Conservation (phyloP, 768 basidiomycete genomes). For the Punctularia strigosozonata region DNA sequence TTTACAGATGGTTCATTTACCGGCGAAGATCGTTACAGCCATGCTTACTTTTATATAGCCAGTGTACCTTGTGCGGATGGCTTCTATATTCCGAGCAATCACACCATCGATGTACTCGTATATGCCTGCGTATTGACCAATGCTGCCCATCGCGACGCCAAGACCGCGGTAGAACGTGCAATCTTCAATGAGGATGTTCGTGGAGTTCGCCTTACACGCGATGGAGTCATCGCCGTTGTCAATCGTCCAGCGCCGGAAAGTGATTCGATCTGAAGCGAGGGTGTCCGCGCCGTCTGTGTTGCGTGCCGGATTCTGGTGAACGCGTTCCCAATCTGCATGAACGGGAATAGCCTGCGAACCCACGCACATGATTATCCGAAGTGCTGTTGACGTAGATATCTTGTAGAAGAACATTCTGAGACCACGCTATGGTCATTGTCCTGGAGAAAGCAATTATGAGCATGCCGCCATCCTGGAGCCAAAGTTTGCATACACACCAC, state of each 20-base stretch:
- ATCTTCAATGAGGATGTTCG: constrained; percentile 28
- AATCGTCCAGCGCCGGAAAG: constrained; percentile 25
- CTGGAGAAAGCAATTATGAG: too few relatives aligned
- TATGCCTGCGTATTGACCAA: constrained; percentile 23
- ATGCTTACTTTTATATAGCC: constrained; percentile 11
- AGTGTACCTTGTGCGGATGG: too few relatives aligned
- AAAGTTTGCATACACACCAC: too few relatives aligned
- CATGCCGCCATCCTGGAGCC: too few relatives aligned
- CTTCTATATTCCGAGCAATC: constrained; percentile 16
- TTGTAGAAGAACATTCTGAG: constrained; percentile 23
- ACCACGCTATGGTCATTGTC: constrained; percentile 24
- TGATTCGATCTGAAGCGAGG: constrained; percentile 25
- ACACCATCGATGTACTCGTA: constrained; percentile 21
- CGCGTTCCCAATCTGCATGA: neutral
- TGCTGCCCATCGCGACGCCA: constrained; percentile 28
- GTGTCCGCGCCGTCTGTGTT: constrained; percentile 29
- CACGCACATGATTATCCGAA: constrained; percentile 18
- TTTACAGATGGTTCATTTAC: neutral
- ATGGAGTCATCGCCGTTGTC: constrained; percentile 28
- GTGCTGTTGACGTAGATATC: constrained; percentile 29
- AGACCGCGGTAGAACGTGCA: constrained; percentile 24
- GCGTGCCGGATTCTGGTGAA: constrained; percentile 14
- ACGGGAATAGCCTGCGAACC: neutral
- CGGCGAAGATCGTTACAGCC: neutral
- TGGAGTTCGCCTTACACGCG: constrained; percentile 28